A percentile compares a stretch with the other conserved stretches of the same genome.
Conservation (phyloP, 2,329 filamentous ascomycete genomes). For the Dryadomyces quercus-mongolicae region DNA sequence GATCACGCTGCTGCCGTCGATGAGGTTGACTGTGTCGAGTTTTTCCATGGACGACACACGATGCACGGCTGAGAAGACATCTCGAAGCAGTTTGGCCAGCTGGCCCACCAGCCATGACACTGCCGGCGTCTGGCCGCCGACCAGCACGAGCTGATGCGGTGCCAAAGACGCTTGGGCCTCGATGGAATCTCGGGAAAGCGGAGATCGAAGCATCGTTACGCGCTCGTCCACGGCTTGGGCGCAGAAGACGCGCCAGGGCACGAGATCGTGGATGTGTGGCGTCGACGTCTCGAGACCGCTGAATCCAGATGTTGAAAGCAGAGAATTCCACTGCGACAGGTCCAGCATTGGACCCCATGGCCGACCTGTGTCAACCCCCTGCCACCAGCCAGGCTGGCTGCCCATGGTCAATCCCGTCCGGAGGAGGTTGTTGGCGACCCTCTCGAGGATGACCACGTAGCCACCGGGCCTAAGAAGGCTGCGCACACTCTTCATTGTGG, state of each 20-base stretch:
- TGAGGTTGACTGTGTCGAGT: not conserved
- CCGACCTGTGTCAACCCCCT: no score
- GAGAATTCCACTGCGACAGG: not conserved
- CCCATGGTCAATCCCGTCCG: no score
- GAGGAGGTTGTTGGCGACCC: not conserved
- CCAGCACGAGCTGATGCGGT: conserved; percentile 8
- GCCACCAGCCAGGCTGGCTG: no score
- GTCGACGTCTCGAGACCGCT: not conserved
- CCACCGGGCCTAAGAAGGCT: not conserved
- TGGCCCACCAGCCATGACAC: not conserved
- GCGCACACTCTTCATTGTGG: not conserved
- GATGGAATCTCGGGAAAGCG: not conserved
- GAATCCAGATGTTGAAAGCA: not conserved
- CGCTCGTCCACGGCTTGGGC: conserved; percentile 15
- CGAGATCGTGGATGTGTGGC: not conserved
- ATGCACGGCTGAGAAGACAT: not conserved
- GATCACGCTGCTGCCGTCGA: not conserved
- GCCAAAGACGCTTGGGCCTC: not conserved
- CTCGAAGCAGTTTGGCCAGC: not conserved
- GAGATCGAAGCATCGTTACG: conserved; percentile 14
- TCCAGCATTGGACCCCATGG: no score
- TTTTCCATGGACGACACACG: not conserved
- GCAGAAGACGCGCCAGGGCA: conserved; percentile 8
- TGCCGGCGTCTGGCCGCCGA: conserved; percentile 10
- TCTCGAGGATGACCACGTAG: not conserved